Percentiles rank a stretch among this genome's conserved stretches.
Conservation (phyloP, 2,329 filamentous ascomycete species). For the Arachnomyces sp. region DNA sequence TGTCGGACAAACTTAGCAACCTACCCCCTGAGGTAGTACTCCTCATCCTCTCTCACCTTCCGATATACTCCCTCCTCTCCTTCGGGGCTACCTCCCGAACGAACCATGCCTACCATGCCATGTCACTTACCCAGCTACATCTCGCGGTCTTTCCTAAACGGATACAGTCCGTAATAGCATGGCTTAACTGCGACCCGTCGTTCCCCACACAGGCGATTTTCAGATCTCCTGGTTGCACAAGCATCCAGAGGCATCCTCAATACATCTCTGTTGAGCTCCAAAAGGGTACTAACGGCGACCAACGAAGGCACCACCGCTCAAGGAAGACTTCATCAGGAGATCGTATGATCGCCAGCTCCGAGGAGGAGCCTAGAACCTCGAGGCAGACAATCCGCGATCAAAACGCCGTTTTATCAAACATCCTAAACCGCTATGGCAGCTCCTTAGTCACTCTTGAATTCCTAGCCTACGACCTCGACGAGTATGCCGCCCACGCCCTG, state of each 20-base stretch:
- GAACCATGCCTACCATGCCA: conserved; percentile 21
- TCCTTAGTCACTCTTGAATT: conserved; percentile 24
- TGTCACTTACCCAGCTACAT: conserved; percentile 23
- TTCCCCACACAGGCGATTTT: conserved; percentile 8
- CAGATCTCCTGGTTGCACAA: conserved; percentile 11
- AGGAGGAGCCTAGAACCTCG: conserved; percentile 4
- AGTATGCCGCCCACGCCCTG: conserved; percentile 20
- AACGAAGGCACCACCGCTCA: conserved; percentile 1
- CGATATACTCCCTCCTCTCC: conserved; percentile 21
- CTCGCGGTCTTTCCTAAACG: conserved; percentile 26
- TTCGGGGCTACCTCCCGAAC: conserved; percentile 24
- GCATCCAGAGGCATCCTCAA: too few species aligned
- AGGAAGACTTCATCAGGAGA: conserved; percentile 4
- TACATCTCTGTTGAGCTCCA: too few species aligned
- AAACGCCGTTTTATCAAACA: conserved; percentile 18
- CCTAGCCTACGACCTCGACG: conserved; percentile 24
- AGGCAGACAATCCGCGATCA: conserved; percentile 18
- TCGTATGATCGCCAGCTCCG: not conserved
- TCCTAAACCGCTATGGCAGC: conserved; percentile 19
- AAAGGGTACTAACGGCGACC: too few species aligned
- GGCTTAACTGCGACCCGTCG: conserved; percentile 18
- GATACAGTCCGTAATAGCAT: conserved; percentile 24
- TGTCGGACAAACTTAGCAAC: conserved; percentile 15
- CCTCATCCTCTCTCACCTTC: conserved; percentile 23
- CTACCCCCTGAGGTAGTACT: conserved; percentile 26